Evolutionary conservation across 2,329 filamentous ascomycete genomes (phyloP).

Genomic region (Metarhizium album): DNA sequence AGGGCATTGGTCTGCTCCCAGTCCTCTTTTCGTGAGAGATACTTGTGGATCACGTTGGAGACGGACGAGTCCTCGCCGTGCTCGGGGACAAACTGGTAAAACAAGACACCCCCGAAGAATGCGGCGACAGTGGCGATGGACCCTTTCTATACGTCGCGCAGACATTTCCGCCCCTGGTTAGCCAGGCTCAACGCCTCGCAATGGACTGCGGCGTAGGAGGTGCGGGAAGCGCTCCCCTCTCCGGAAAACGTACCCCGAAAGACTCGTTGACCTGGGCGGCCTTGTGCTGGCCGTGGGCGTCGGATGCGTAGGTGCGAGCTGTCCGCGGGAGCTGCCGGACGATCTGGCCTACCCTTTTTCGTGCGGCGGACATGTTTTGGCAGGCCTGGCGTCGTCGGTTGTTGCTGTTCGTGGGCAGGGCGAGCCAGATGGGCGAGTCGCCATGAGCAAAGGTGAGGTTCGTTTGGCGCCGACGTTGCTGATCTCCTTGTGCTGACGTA

Average conservation of each 20-base stretch:
- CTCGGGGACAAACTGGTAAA: slow-evolving; percentile 39
- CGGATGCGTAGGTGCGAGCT: slow-evolving; percentile 43
- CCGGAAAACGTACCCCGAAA: slow-evolving; percentile 40
- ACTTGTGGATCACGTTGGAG: slow-evolving; percentile 34
- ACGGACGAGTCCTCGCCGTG: slow-evolving; percentile 40
- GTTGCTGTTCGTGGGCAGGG: slow-evolving; percentile 16
- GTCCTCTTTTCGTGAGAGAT: slow-evolving; percentile 34
- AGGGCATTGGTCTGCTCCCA: slow-evolving; percentile 43
- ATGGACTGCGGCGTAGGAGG: background rate
- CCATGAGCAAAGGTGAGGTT: slow-evolving; percentile 15
- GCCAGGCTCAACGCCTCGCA: background rate
- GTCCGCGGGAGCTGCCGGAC: slow-evolving; percentile 26
- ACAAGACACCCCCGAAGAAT: slow-evolving; percentile 31
- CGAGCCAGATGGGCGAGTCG: slow-evolving; percentile 1
- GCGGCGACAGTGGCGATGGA: slow-evolving; percentile 36
- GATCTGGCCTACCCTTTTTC: slow-evolving; percentile 31
- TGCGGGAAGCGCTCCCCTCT: background rate
- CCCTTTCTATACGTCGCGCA: slow-evolving; percentile 27
- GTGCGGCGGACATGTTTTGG: slow-evolving; percentile 31
- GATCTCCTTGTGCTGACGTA: slow-evolving; percentile 15
- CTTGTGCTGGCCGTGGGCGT: slow-evolving; percentile 37
- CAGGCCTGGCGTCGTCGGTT: slow-evolving; percentile 22
- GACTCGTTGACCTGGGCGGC: slow-evolving; percentile 40
- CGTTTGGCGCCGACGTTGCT: slow-evolving; percentile 14
- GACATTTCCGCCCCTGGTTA: background rate